Conservation (phyloP, 176 grass and related monocot genomes). For the Cenchrus americanus region DNA sequence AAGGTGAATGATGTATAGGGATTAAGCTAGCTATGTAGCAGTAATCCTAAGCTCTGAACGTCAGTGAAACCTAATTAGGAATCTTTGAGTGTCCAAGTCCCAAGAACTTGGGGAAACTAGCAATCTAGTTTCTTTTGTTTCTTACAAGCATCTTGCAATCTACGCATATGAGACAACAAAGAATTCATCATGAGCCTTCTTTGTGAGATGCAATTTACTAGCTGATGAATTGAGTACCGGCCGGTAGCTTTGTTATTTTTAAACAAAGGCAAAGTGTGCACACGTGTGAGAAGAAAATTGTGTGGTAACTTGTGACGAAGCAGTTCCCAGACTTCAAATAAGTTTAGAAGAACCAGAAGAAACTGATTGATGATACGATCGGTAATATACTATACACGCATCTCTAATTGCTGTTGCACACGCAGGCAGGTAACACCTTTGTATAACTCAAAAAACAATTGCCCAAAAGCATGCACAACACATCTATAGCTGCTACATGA, state of each 20-base stretch:
- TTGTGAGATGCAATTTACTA: constrained; percentile 46
- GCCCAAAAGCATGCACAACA: constrained; percentile 34
- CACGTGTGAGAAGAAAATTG: constrained; percentile 63
- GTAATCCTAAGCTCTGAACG: not conserved
- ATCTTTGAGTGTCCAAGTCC: constrained; percentile 68
- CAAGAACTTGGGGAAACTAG: constrained; percentile 58
- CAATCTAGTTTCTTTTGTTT: constrained; percentile 43
- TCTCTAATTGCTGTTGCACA: constrained; percentile 45
- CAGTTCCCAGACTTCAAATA: constrained; percentile 44
- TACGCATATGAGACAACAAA: constrained; percentile 47
- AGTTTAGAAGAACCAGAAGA: constrained; percentile 39
- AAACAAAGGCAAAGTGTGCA: constrained; percentile 63
- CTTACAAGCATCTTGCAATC: constrained; percentile 36
- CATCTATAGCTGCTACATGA: constrained; percentile 29
- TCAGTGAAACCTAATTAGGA: constrained; percentile 50
- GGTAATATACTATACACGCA: constrained; percentile 50
- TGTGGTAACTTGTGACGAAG: constrained; percentile 57
- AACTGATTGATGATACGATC: constrained; percentile 35
- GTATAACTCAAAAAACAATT: constrained; percentile 55
- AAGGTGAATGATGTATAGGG: not conserved
- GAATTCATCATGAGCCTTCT: not conserved
- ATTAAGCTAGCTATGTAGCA: not conserved
- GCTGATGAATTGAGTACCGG: not conserved
- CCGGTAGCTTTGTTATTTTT: constrained; percentile 40
- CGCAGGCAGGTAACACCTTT: constrained; percentile 48